A percentile compares a stretch with the other conserved stretches of the same genome.
phyloP scores from a whole-genome alignment of 2,329 filamentous ascomycete species.

The Pleomassaria siparia region DNA sequence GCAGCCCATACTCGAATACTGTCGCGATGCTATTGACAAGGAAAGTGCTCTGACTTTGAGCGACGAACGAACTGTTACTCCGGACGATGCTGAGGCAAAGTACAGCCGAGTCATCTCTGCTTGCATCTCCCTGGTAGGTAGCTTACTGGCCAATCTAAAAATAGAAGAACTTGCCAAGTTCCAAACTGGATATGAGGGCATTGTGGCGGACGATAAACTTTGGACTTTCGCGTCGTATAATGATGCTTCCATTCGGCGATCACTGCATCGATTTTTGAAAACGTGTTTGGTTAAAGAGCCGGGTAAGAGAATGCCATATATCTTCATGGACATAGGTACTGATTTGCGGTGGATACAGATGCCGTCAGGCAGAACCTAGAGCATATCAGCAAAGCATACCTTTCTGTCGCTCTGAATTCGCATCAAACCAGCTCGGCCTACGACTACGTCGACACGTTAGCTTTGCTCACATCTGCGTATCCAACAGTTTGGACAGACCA shows the following conservation, averaged over 20 bases:
- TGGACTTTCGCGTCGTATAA: slow-evolving; percentile 61
- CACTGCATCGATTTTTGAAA: slow-evolving; percentile 59
- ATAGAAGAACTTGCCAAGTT: slow-evolving; percentile 61
- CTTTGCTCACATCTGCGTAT: slow-evolving; percentile 63
- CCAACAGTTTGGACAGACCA: slow-evolving; percentile 74
- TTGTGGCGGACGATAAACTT: slow-evolving; percentile 64
- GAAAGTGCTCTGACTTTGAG: slow-evolving; percentile 83
- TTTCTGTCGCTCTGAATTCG: slow-evolving; percentile 72
- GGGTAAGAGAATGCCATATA: slow-evolving; percentile 18
- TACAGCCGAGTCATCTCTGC: slow-evolving; percentile 76
- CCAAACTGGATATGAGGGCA: slow-evolving; percentile 62
- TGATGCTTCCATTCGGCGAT: slow-evolving; percentile 60
- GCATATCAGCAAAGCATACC: slow-evolving; percentile 66
- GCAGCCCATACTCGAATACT: slow-evolving; percentile 77
- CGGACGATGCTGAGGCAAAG: slow-evolving; percentile 83
- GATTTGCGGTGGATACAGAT: too few species aligned
- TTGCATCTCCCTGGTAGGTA: slow-evolving; percentile 57
- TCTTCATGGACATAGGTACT: too few species aligned
- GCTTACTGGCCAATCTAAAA: slow-evolving; percentile 51
- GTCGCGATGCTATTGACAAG: slow-evolving; percentile 71
- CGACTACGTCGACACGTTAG: slow-evolving; percentile 69
- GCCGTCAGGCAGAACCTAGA: slow-evolving; percentile 46
- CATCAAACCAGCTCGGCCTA: slow-evolving; percentile 73
- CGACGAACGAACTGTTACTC: slow-evolving; percentile 80
- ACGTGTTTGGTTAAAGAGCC: slow-evolving; percentile 53